Conservation (phyloP, 345 rosid species). For the Lagerstroemia speciosa region DNA sequence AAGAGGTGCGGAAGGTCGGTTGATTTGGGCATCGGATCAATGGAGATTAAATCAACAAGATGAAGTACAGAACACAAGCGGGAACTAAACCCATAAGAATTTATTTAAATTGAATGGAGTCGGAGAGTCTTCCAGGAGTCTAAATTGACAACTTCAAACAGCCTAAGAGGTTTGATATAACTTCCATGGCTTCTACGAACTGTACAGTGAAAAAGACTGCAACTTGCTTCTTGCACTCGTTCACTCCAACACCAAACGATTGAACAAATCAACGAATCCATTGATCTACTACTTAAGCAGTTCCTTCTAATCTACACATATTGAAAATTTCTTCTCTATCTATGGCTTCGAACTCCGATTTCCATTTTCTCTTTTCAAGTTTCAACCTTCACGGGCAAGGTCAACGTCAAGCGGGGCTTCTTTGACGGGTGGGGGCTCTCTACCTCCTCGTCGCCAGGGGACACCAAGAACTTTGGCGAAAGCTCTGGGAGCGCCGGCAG, state of each 20-base stretch:
- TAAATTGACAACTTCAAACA: neutral
- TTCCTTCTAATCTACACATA: neutral
- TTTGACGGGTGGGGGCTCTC: conserved; percentile 36
- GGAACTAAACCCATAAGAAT: too few species aligned
- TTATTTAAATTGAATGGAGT: neutral
- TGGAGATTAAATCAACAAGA: too few species aligned
- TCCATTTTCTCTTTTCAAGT: neutral
- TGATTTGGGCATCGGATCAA: too few species aligned
- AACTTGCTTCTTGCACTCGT: neutral
- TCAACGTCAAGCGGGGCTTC: conserved; percentile 27
- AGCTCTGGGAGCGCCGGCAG: conserved; percentile 20
- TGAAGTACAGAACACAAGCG: too few species aligned
- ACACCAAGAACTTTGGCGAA: conserved; percentile 17
- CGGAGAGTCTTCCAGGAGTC: neutral
- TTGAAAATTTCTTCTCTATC: neutral
- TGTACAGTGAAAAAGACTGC: neutral
- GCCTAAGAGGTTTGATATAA: neutral
- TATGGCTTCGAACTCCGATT: neutral
- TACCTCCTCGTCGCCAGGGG: conserved; percentile 22
- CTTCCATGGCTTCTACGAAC: neutral
- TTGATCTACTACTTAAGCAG: neutral
- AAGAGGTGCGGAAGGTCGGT: too few species aligned
- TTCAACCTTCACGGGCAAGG: conserved; percentile 1
- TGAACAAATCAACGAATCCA: neutral
- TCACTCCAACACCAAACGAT: neutral